Evolutionary conservation across 75 land plant species (phyloP), one percentile per base, ranked within the genome.

Genomic region (Isoetes taiwanensis): DNA sequence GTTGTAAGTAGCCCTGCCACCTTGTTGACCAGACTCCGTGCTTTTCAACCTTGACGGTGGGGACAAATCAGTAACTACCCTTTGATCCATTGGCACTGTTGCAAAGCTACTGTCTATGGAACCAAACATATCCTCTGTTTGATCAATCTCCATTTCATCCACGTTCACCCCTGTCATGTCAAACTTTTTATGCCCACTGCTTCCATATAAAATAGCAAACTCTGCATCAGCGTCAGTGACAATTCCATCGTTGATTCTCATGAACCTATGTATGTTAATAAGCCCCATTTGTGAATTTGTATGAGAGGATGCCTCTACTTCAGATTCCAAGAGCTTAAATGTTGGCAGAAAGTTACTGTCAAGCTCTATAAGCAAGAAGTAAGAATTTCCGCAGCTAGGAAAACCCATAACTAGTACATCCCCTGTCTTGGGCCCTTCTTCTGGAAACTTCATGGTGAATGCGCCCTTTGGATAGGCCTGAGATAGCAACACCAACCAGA

Each of bases 391-490:
- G 72, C 83, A 88, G 2, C 85, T 65, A 3, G 96, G 96, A 67
- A 94, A 85, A 21, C 96, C 99, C 86, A 94, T 68, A 2, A 94
- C 32, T 53, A 88, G 62, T 30, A 71, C 32, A 46, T 75, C 74
- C 41, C 78, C 40, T 59, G 58, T 52, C 68, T 74, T 86, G 0
- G 86, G 84, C 8, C 84, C 35, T 40, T 64, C 81, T 2, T 59
- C 42, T 6, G 84, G 62, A 46, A 75, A 39, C 32, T 76, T 71
- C 52, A 71, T 25, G 16, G 25, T 37, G 2, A 66, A 23, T 9
- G 74, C 43, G 25, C 81, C 86, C 28, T 82, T 78, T 43, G 81
- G 90, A 72, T 72, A 84, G 5, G 82, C 80, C 99, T 94, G 81
- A 60, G n/a, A n/a, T n/a, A 46, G 31, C 14, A 43, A 19, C 26